Evolutionary conservation across 176 grass and related monocot species (phyloP), one percentile per base, ranked within the genome.

Genomic region (Lolium multiflorum): DNA sequence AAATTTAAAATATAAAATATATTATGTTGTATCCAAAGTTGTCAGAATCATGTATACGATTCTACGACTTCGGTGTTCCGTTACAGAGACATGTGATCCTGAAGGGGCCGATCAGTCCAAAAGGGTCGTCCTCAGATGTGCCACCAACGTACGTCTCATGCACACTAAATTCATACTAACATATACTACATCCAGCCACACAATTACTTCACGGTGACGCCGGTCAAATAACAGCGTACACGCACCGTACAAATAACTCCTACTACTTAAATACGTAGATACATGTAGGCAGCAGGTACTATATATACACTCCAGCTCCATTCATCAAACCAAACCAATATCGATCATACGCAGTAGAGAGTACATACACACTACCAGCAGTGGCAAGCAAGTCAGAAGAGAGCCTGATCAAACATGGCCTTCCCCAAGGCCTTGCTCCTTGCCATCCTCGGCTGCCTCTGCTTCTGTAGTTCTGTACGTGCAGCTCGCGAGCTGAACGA

Each of bases 401-500:
- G 26, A 49, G 1, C 25, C 74, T 56, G 49, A 38, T 77, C 1
- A 77, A 37, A 54, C 4, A 39, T 58, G 75, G 51, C 15, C 28
- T 20, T 77, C 25, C 52, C 28, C 52, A 58, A 38, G 51, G 75
- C 51, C 57, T 57, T 58, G 51, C 28, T 58, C 51, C 9, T 58
- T 20, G 49, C 51, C 26, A 20, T 57, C 51, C 26, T 77, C 9
- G 17, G 28, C 28, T 58, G 75, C 51, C 17, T 77, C 10, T 57
- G 26, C 28, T 38, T 57, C 17, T 7, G 17, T 52, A 77, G 28
- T 4, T 56, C 75, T 4, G 28, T 21, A 11, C 75, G 11, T 37
- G 51, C 28, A 57, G 50, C 50, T 77, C 74, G 50, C 28, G 74
- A 77, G 7, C 26, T 77, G 74, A 77, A 57, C 5, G 28, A 77